Evolutionary conservation across 2,329 filamentous ascomycete genomes (phyloP), one percentile per base, ranked within the genome.

Genomic region (Pseudopyrenochaeta lycopersici): DNA sequence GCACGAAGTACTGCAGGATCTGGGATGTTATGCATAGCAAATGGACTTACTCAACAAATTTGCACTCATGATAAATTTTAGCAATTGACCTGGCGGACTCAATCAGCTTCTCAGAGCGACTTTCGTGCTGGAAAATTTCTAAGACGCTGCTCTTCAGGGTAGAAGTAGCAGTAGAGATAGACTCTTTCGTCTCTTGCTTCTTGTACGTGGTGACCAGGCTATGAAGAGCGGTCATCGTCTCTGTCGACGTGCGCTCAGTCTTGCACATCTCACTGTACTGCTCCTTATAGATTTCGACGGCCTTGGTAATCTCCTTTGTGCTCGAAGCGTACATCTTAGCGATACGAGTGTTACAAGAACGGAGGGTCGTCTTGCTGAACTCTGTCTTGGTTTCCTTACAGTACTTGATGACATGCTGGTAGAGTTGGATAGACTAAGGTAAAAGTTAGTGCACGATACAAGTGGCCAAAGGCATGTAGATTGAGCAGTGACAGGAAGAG

Each of bases 261-360:
- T 56, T 60, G 40, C 46, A 55, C 33, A 42, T 52, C 36, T 66
- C 61, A 27, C 4, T 18, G 15, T 49, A 66, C 32, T 64, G 54
- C 36, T 64, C 61, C 30, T 47, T 49, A 46, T 64, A 64, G 23
- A 66, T 62, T 7, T 39, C 39, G 3, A 66, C 55, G 29, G 63
- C 63, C 38, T 64, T 66, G 39, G 36, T 52, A 35, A 66, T 56
- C 27, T 62, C 48, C 7, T 73, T 77, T 20, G 70, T 71, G 32
- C 74, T 75, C 1, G 70, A 72, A 0, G 73, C 62, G 46, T 83
- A 83, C 15, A 84, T 62, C 63, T 77, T 79, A 1, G 82, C 80
- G 20, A 84, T 71, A 7, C 80, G 78, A 58, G 78, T 82, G 67
- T 82, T 84, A 60, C 83, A 77, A 0, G 75, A 80, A 17, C 75